phyloP scores from a whole-genome alignment of 805 yeast genomes.

The Zygosaccharomyces kombuchaensis region DNA sequence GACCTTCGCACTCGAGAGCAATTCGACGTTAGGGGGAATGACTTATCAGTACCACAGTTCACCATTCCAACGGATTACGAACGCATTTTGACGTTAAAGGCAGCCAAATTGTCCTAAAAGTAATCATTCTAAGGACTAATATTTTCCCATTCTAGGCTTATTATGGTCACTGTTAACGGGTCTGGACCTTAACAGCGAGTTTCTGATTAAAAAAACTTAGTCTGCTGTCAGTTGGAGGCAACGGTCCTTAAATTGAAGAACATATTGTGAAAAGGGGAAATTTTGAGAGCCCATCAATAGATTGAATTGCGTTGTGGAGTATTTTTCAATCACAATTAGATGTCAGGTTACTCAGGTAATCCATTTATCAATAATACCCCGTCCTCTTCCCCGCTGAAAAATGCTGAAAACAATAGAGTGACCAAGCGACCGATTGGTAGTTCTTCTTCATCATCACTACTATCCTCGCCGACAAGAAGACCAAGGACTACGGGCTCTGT shows the following conservation, averaged over 20 bases:
- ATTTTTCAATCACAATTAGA: constrained; percentile 1
- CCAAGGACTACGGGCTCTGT: constrained; percentile 32
- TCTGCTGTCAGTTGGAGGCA: neutral
- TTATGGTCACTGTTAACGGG: neutral
- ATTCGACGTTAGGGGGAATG: constrained; percentile 70
- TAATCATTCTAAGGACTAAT: neutral
- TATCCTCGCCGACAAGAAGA: constrained; percentile 31
- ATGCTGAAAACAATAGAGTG: constrained; percentile 17
- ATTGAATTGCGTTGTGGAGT: neutral
- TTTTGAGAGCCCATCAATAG: neutral
- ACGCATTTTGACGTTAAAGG: constrained; percentile 30
- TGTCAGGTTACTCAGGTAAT: constrained; percentile 21
- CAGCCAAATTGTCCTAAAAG: neutral
- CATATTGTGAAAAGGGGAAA: too few species aligned
- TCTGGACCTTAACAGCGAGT: neutral
- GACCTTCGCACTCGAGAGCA: constrained; percentile 65
- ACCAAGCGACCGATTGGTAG: constrained; percentile 21
- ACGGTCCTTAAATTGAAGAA: neutral
- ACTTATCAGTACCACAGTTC: constrained; percentile 46
- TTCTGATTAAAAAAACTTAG: neutral
- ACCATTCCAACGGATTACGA: constrained; percentile 50
- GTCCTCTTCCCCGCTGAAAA: constrained; percentile 31
- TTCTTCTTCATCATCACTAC: constrained; percentile 22
- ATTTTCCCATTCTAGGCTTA: neutral
- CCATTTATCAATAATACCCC: constrained; percentile 36